Evolutionary conservation across 768 basidiomycete genomes (phyloP), one percentile per base, ranked within the genome.

Genomic region (Boletellus sp.): DNA sequence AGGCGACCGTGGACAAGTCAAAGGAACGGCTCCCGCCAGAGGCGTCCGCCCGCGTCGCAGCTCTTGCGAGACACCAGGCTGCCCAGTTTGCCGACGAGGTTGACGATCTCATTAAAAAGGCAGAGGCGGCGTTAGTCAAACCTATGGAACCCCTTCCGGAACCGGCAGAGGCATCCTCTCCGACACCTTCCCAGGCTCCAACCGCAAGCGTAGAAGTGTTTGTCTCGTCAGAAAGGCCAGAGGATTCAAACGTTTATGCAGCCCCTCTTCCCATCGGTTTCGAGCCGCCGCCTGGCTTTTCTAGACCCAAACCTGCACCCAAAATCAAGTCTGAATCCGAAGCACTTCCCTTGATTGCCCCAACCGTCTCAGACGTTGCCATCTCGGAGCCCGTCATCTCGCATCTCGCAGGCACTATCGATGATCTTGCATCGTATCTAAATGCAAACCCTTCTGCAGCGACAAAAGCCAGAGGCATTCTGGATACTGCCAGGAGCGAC

Each of bases 391-490:
- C 94, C n/a, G 84, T 96, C 59, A 87, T 99, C 54, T 77, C 84
- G 4, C 91, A 97, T 61, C 85, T 99, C 10, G 95, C 94, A 8
- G 77, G 81, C 3, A 94, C 92, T 31, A 97, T 98, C 60, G 96
- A 98, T 71, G 79, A 85, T 59, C 85, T 99, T 42, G 86, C 94
- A 15, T 79, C 84, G 10, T 93, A 86, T 71, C 77, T 97, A 24
- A 84, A 84, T 35, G 74, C 84, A 20, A 85, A 88, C 57, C 85
- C 92, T 19, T 62, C 76, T 4, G 83, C 82, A 6, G 79, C 83
- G 15, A 68, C 78, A 37, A 79, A 88, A 58, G 90, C 86, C 33
- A 78, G 79, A 28, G 81, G 78, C 43, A 81, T 96, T 38, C 78
- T 98, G 33, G 84, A 87, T 54, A 78, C 77, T 3, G 94, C 95